Percentiles rank a stretch among this genome's conserved stretches.
Evolutionary conservation across 1,284 basidiomycete species (phyloP).

Genomic region (Chalciporus sp.): DNA sequence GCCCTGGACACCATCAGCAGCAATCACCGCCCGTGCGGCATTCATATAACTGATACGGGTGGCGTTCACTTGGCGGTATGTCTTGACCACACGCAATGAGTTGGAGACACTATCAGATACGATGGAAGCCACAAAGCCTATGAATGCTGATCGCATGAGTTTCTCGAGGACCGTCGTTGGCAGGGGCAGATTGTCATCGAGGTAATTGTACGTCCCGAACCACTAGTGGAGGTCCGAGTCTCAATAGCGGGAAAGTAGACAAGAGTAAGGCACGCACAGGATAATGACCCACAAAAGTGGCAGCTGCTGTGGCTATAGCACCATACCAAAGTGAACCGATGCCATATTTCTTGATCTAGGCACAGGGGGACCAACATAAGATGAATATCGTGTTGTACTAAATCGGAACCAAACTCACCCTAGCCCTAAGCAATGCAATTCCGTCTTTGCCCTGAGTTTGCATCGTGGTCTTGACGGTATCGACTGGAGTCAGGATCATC

Average conservation of each 20-base stretch:
- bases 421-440: slow-evolving; percentile 59
- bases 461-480: slow-evolving; percentile 90
- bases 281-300: slow-evolving; percentile 91
- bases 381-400: neutral
- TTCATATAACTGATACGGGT: slow-evolving; percentile 73
- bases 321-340: slow-evolving; percentile 84
- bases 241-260: neutral
- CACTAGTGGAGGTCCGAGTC: slow-evolving; percentile 43
- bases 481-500: slow-evolving; percentile 85
- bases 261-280: slow-evolving; percentile 46
- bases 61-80: slow-evolving; percentile 87
- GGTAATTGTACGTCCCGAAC: slow-evolving; percentile 85
- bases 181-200: slow-evolving; percentile 62
- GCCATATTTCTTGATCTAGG: slow-evolving; percentile 72
- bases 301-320: slow-evolving; percentile 84
- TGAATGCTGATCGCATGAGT: slow-evolving; percentile 78
- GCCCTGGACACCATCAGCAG: slow-evolving; percentile 63
- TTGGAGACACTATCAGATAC: slow-evolving; percentile 84
- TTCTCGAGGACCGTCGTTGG: slow-evolving; percentile 57
- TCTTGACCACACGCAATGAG: slow-evolving; percentile 89
- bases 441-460: slow-evolving; percentile 84
- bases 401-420: slow-evolving; percentile 46
- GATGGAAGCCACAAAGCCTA: slow-evolving; percentile 83
- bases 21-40: slow-evolving; percentile 68
- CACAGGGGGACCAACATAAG: neutral